These are phyloP conservation scores for Talaromyces stipitatus DNA, from an alignment of 495 filamentous ascomycete genomes.

Conservation along the genomic window DNA sequence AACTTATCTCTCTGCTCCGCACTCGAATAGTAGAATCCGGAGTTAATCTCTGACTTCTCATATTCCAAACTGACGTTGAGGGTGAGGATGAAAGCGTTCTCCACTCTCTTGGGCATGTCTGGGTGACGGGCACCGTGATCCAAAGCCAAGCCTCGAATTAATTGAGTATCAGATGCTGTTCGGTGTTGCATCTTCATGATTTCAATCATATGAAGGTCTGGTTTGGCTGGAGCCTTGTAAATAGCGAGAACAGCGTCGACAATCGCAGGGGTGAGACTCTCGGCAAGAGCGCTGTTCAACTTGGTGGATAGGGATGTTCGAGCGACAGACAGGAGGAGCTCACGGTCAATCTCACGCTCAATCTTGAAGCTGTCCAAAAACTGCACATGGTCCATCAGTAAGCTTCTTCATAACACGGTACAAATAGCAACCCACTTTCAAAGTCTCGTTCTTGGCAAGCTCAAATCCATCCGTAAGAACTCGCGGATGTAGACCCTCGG, in stretches of 20 bases:
- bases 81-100: constrained; percentile 91
- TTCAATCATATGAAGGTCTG: constrained; percentile 97
- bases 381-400: constrained; percentile 34
- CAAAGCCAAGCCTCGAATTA: constrained; percentile 86
- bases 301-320: constrained; percentile 94
- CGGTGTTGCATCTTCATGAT: constrained; percentile 99
- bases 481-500: constrained; percentile 88
- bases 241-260: constrained; percentile 95
- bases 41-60: constrained; percentile 99
- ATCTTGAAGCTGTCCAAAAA: constrained; percentile 96
- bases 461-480: constrained; percentile 98
- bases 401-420: background rate
- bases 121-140: constrained; percentile 96
- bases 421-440: constrained; percentile 55
- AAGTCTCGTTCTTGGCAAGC: constrained; percentile 84
- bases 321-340: constrained; percentile 88
- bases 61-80: constrained; percentile 97
- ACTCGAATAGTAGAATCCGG: constrained; percentile 96
- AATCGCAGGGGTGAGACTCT: constrained; percentile 86
- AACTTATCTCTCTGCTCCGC: constrained; percentile 95
- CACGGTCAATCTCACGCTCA: constrained; percentile 75
- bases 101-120: constrained; percentile 93
- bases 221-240: constrained; percentile 81
- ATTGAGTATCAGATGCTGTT: constrained; percentile 87
- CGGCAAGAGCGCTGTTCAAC: constrained; percentile 76